These are phyloP conservation scores for Striga hermonthica DNA, from an alignment of 305 asterid genomes.

Conservation along the genomic window DNA sequence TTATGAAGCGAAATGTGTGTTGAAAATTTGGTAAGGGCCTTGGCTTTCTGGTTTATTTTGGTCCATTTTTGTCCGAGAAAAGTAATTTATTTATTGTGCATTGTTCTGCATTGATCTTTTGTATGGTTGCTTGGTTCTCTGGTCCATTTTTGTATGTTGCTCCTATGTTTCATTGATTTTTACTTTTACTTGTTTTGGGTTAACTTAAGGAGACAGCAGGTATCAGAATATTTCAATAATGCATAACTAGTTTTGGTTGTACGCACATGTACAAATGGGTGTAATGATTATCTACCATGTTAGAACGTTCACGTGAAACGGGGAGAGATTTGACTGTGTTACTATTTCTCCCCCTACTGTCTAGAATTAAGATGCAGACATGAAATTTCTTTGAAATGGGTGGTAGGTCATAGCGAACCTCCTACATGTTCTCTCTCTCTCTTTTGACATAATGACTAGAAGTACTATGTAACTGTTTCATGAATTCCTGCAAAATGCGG, in stretches of 20 bases:
- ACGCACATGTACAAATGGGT: not conserved
- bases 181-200: not conserved
- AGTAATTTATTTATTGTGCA: not conserved
- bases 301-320: constrained; percentile 26
- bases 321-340: not conserved
- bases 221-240: constrained; percentile 22
- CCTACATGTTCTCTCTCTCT: not conserved
- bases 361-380: too few species aligned
- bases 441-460: not conserved
- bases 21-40: constrained; percentile 6
- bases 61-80: constrained; percentile 12
- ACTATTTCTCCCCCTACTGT: too few species aligned
- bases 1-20: not conserved
- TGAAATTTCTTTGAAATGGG: not conserved
- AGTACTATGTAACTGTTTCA: constrained; percentile 3
- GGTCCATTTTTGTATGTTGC: not conserved
- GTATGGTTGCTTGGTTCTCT: not conserved
- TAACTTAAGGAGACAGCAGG: constrained; percentile 2
- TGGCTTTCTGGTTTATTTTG: not conserved
- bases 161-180: not conserved
- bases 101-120: constrained; percentile 20
- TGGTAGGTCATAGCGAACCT: not conserved
- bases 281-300: constrained; percentile 18
- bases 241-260: constrained; percentile 19
- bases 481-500: constrained; percentile 11